Evolutionary conservation across 1,139 yeast genomes (phyloP), one percentile per base, ranked within the genome.

Genomic region (Scheffersomyces titani): DNA sequence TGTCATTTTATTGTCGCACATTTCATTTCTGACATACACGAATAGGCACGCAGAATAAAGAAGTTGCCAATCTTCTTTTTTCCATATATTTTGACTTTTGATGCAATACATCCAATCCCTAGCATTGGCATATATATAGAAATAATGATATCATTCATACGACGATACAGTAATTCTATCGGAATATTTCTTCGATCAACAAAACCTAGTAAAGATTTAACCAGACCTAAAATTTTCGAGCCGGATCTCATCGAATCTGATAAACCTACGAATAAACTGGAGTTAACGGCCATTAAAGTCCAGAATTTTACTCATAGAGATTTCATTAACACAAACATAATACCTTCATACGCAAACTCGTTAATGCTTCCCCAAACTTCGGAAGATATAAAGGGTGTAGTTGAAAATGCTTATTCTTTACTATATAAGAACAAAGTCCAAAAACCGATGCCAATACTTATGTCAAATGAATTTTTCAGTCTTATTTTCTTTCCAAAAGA

Each of bases 321-420:
- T 19, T 46, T 19, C n/a, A 7, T 46, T 18, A 46, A 22, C 20
- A 46, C 20, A 19, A 46, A 21, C 3, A n/a, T 19, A 19, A 19
- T 30, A 1, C 58, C 57, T 30, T 44, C 49, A 9, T 49, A 53
- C 19, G 57, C 56, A n/a, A 48, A 53, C 49, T 44, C 57, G 20
- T 46, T 48, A 47, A 19, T 50, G 53, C 65, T 76, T 18, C 82
- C 82, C 0, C 55, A 51, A 20, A 45, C 51, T 1, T 66, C 73
- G 3, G 69, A 74, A 1, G 82, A 80, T 54, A 79, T 80, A 40
- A 68, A 66, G 51, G 84, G 84, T 2, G 67, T 79, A 2, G 81
- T 76, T 57, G 59, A 63, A 3, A 59, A 61, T 0, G 74, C 67
- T 1, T 72, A 70, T 57, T 47, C 51, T 19, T 59, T 63, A 52